Evolutionary conservation across 805 yeast species (phyloP), one percentile per base, ranked within the genome.

Genomic region (Candida boleticola): DNA sequence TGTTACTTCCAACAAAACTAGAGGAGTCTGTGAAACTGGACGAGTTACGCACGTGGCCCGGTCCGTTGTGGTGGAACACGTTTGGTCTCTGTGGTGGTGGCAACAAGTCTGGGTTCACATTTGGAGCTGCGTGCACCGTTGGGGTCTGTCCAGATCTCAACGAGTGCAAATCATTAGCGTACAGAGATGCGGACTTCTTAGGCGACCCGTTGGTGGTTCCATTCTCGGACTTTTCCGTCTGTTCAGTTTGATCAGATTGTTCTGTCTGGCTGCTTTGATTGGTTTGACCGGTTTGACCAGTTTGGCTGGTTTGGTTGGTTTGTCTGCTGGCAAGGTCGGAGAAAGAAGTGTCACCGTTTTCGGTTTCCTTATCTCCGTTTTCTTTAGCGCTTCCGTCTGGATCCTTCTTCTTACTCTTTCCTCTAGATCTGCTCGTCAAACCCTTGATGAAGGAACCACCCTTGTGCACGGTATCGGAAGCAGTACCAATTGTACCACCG

Each of bases 371-470:
- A 14, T 11, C 14, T 11, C 18, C 32, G 6, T 29, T n/a, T 14
- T 11, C 32, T 14, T 29, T 23, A 7, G 25, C 27, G 5, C 43
- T 27, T 10, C 43, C 49, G 29, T 47, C 45, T 36, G 42, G 41
- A 23, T 43, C 39, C 52, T 44, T 49, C 49, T 45, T 53, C 52
- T 44, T 49, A 48, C 45, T 53, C 50, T 53, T 53, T 23, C 11
- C 11, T 47, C 52, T 61, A 29, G 41, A 44, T 22, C 43, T 30
- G 40, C 46, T 54, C 21, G 63, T 61, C 19, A 66, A 49, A 3
- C 67, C 63, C 49, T 62, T 65, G 33, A 67, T 47, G 53, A 66
- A 56, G 1, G 56, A 61, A 4, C 77, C 73, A 43, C 84, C 82
- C 49, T 68, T 73, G 27, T 23, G 27, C 11, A 11, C 27, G 27